Base-by-base conservation (phyloP, 352 stramenopile species). In the Phytophthora niederhauseri region DNA sequence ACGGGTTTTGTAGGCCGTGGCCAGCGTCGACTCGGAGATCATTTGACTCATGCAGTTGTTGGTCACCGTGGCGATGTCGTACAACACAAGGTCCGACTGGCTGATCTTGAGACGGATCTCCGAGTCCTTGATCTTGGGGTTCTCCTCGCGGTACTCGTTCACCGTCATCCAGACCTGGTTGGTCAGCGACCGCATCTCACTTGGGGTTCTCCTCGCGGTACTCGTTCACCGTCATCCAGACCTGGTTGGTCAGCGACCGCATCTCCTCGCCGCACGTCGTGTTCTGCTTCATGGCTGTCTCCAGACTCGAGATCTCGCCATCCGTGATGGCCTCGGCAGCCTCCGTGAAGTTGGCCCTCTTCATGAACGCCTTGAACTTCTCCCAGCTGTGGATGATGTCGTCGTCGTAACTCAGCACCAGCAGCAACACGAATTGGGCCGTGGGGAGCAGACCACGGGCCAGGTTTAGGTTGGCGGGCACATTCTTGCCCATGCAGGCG, bases 41-140 rank as follows among this genome's bases (percentile, higher is more conserved):
- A 80, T 75, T 22, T 75, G 64, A 0, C 17, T 24, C 54, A 85
- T 77, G 48, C 84, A 92, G 52, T 76, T 78, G 38, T 74, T 73
- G 3, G 79, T 85, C 1, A 82, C 73, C 1, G 60, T 76, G 0
- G 84, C 70, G 24, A 90, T 71, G 17, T 90, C 78, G 19, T 78
- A 79, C 38, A 80, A 14, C 30, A 89, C 67, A 14, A 88, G 51
- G n/a, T 85, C 58, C 49, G 81, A 79, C 55, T 83, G 59, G 19
- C 70, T 71, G 9, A 90, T 49, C 22, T 69, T 61, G 6, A 84
- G 62, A 0, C 79, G 81, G 52, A 92, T 64, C 0, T 77, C 60
- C 1, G 66, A 74, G 6, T 82, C 59, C 0, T 61, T 66, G n/a
- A 66, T 81, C 1, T 46, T 60, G 2, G 73, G 73, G 15, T 72